Evolutionary conservation across 2,329 filamentous ascomycete genomes (phyloP).

Genomic region (Pyrenochaeta sp.): DNA sequence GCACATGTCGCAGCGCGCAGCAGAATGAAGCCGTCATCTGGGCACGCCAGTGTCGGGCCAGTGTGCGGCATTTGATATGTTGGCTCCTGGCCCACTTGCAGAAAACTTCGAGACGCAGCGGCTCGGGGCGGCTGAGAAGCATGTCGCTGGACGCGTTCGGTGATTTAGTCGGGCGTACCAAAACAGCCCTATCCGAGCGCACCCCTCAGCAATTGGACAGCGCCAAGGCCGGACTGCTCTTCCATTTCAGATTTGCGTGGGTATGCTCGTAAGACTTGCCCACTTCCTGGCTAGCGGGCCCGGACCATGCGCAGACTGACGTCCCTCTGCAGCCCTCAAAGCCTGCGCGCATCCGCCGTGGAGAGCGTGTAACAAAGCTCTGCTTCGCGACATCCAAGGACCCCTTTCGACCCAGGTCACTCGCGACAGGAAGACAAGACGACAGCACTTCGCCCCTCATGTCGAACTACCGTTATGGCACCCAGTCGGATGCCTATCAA

Average conservation of each 20-base stretch:
- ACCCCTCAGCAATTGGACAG: conserved; percentile 13
- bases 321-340: conserved; percentile 40
- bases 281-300: conserved; percentile 31
- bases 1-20: background rate
- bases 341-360: conserved; percentile 28
- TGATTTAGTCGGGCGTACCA: conserved; percentile 23
- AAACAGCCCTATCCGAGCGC: conserved; percentile 19
- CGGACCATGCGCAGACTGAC: conserved; percentile 34
- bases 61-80: conserved; percentile 7
- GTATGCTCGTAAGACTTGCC: conserved; percentile 20
- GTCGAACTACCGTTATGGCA: conserved; percentile 39
- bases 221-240: conserved; percentile 28
- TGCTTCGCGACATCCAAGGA: conserved; percentile 25
- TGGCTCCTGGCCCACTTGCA: conserved; percentile 21
- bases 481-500: conserved; percentile 45
- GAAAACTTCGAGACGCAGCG: conserved; percentile 20
- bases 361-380: conserved; percentile 20
- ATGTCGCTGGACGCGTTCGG: conserved; percentile 16
- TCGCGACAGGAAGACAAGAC: conserved; percentile 13
- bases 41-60: background rate
- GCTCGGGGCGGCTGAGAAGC: conserved; percentile 10
- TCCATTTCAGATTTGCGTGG: conserved; percentile 33
- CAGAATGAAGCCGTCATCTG: background rate
- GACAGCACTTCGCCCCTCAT: conserved; percentile 24
- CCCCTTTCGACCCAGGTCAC: conserved; percentile 16